Base-by-base conservation (phyloP, 257 asterid genomes). In the Cynanchum wilfordii region DNA sequence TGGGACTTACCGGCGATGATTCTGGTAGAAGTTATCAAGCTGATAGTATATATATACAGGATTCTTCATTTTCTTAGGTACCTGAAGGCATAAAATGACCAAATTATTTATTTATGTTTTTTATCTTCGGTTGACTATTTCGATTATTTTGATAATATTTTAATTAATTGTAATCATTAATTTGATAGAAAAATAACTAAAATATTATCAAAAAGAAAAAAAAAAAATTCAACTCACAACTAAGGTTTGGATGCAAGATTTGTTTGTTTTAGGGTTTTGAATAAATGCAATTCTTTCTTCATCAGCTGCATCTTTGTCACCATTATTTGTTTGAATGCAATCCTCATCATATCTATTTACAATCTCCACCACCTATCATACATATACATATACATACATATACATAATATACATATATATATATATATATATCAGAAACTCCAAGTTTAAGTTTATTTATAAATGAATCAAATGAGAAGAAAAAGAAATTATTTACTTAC, bases 291-390 rank as follows among this genome's bases (percentile, higher is more conserved):
- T 62, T 76, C 88, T 86, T 75, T 81, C 85, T 45, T 25, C 20
- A 71, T 77, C 57, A 15, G 87, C 85, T 54, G 72, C 79, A n/a
- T 52, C 81, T 2, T 78, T 54, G 33, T 69, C 60, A 1, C 79
- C 33, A 49, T 36, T 20, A n/a, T 59, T 79, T 19, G 82, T 22
- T 24, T 89, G 89, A 70, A 85, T 24, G 38, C 97, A 91, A 12
- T 36, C 83, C 22, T 89, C 88, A 42, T 91, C 97, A 1, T 91
- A 91, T 7, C 91, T 91, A 19, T 86, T 86, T 29, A 88, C 84
- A 40, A 91, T 79, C 82, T 91, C 97, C 58, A 89, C 96, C 66
- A 91, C 97, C 99, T 94, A 68, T 68, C 40, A 36, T 6, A 63
- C 16, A 24, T 0, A 22, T 7, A 30, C 19, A 76, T 9, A 33